Percentiles rank a stretch among this genome's conserved stretches.
These are phyloP conservation scores for Coemansia sp. DNA, from an alignment of 192 early-diverging fungal species.

Conservation along the genomic window DNA sequence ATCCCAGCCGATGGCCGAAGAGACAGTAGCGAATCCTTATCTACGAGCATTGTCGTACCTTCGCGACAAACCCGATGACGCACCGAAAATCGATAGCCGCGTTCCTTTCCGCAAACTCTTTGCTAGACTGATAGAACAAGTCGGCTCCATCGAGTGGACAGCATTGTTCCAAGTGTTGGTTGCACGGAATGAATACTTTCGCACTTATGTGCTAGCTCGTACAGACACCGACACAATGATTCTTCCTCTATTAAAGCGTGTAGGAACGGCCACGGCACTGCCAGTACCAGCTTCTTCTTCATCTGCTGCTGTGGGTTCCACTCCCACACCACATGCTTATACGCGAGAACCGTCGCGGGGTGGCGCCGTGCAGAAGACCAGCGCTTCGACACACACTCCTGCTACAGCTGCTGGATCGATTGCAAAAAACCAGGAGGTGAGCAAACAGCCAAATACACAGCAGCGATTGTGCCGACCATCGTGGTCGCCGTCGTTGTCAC, in stretches of 20 bases:
- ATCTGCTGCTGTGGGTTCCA: conserved; percentile 1
- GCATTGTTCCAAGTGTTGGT: conserved; percentile 34
- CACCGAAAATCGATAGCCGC: conserved; percentile 2
- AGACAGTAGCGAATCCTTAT: conserved; percentile 19
- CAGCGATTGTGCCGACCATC: conserved; percentile 4
- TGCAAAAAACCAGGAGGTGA: neutral
- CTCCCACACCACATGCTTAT: neutral
- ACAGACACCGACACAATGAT: conserved; percentile 48
- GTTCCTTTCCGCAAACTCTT: conserved; percentile 47
- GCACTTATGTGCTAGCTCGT: conserved; percentile 43
- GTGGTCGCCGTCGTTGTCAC: conserved; percentile 8
- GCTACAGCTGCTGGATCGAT: neutral
- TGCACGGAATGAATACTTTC: conserved; percentile 37
- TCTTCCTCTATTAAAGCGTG: conserved; percentile 33
- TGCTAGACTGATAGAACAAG: conserved; percentile 22
- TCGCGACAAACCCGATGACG: conserved; percentile 20
- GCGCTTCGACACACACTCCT: too few species aligned
- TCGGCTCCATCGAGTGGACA: conserved; percentile 32
- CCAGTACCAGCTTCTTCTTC: conserved; percentile 23
- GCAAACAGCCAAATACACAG: conserved; percentile 2
- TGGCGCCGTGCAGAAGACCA: too few species aligned
- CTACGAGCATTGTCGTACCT: conserved; percentile 23
- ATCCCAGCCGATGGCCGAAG: conserved; percentile 11
- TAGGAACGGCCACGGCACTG: conserved; percentile 36
- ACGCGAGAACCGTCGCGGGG: too few species aligned